Base-by-base conservation (phyloP, 2,329 filamentous ascomycete genomes). In the Scytalidium sp. region DNA sequence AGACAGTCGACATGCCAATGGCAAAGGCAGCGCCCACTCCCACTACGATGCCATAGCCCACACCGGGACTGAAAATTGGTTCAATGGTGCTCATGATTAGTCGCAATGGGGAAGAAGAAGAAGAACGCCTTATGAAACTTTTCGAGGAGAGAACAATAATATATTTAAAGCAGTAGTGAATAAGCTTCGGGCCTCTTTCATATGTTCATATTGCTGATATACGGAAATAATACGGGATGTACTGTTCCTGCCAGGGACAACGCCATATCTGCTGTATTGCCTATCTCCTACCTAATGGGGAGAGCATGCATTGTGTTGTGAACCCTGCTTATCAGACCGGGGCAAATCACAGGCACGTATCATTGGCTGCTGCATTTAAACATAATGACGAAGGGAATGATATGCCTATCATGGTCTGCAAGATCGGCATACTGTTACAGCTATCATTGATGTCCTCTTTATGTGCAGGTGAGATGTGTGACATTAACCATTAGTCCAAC, bases 1-100 rank as follows among this genome's bases (percentile, higher is more conserved):
- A 32, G 5, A 19, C 11, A 19, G 22, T 3, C 3, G 41, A 21
- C 74, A 78, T 77, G 69, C 69, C 65, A 1, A 70, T 57, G 4
- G 71, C 71, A 44, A 73, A 67, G 15, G 70, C 60, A 3, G 72
- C 52, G 3, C 71, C 71, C 17, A 73, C 56, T 0, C 67, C 64
- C 0, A 74, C 69, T 1, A 73, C 69, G 11, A 74, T 63, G 3
- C 71, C 57, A 61, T 74, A 74, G 6, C 70, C 71, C 43, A 69
- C 70, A 2, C 66, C 66, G 50, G 68, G 66, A 27, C 49, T 46
- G 21, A 54, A 51, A 60, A 56, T 55, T 13, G 49, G 49, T 17
- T 40, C 21, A n/a, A 36, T 36, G 15, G 32, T 15, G 15, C 32
- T 36, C 32, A 36, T 36, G 32, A 36, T 36, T n/a, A 36, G 15